These are phyloP conservation scores for Skeletonema menzelii DNA, from an alignment of 108 stramenopile genomes.

Conservation along the genomic window DNA sequence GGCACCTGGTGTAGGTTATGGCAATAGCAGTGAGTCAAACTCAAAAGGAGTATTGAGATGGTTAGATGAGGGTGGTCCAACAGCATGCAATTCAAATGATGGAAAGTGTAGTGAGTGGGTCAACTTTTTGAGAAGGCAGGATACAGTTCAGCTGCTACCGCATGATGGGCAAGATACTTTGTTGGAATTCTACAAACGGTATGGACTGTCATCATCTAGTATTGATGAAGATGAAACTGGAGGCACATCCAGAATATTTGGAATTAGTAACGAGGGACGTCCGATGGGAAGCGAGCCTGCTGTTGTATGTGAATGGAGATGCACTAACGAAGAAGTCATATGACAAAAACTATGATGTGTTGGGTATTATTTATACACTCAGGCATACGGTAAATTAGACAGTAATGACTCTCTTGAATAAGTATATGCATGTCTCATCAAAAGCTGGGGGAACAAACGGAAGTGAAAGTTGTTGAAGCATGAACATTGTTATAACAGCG, in stretches of 20 bases:
- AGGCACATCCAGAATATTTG: conserved; percentile 29
- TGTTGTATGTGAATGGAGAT: conserved; percentile 53
- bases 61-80: conserved; percentile 38
- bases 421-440: too few relatives aligned
- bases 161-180: conserved; percentile 34
- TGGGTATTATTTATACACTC: background rate
- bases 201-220: background rate
- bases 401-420: background rate
- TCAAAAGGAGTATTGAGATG: conserved; percentile 36
- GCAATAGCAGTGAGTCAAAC: background rate
- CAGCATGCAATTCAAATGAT: conserved; percentile 73
- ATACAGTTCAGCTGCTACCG: conserved; percentile 79
- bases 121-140: conserved; percentile 60
- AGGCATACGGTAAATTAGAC: too few relatives aligned
- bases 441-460: too few relatives aligned
- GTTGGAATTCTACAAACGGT: conserved; percentile 15
- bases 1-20: conserved; percentile 68
- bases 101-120: conserved; percentile 82
- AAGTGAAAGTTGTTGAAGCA: too few relatives aligned
- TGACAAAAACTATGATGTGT: background rate
- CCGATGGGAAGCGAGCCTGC: conserved; percentile 57
- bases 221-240: background rate
- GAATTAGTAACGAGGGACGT: conserved; percentile 36
- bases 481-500: too few relatives aligned
- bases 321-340: background rate